Conservation (phyloP, 2,329 filamentous ascomycete species). For the Phialophora verrucosa region DNA sequence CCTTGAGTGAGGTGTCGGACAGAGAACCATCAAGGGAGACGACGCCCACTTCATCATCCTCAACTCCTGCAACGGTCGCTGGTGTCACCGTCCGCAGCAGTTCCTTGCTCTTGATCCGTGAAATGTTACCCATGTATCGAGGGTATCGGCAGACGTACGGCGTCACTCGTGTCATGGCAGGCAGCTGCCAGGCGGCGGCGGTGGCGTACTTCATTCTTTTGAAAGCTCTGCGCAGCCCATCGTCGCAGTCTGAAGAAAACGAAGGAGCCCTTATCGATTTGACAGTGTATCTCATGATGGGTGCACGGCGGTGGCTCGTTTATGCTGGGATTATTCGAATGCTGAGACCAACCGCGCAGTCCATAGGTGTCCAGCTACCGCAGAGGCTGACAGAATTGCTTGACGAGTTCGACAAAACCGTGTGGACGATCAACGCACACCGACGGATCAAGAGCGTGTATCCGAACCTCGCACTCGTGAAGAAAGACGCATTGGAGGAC, state of each 20-base stretch:
- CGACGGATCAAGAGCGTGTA: slow-evolving; percentile 12
- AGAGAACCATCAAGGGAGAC: background rate
- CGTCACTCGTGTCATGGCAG: slow-evolving; percentile 14
- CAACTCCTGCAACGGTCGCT: background rate
- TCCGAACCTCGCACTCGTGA: slow-evolving; percentile 13
- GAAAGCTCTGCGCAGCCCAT: slow-evolving; percentile 8
- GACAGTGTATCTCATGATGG: slow-evolving; percentile 13
- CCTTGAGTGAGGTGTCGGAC: slow-evolving; percentile 14
- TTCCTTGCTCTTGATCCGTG: slow-evolving; percentile 15
- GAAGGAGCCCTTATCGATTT: slow-evolving; percentile 10
- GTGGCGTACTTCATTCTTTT: slow-evolving; percentile 12
- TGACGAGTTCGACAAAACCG: slow-evolving; percentile 14
- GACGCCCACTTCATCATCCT: background rate
- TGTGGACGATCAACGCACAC: slow-evolving; percentile 8
- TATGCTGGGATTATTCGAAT: slow-evolving; percentile 15
- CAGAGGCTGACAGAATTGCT: background rate
- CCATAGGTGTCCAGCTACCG: slow-evolving; percentile 11
- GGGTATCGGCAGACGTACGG: slow-evolving; percentile 11
- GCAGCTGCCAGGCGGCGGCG: slow-evolving; percentile 15
- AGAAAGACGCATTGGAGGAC: slow-evolving; percentile 1
- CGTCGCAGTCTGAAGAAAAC: slow-evolving; percentile 5
- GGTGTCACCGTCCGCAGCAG: slow-evolving; percentile 6
- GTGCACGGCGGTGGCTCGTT: slow-evolving; percentile 15
- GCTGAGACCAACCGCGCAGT: slow-evolving; percentile 14
- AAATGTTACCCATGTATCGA: slow-evolving; percentile 13